These are phyloP conservation scores for Cichorium intybus DNA, from an alignment of 140 eudicot species.

Conservation along the genomic window DNA sequence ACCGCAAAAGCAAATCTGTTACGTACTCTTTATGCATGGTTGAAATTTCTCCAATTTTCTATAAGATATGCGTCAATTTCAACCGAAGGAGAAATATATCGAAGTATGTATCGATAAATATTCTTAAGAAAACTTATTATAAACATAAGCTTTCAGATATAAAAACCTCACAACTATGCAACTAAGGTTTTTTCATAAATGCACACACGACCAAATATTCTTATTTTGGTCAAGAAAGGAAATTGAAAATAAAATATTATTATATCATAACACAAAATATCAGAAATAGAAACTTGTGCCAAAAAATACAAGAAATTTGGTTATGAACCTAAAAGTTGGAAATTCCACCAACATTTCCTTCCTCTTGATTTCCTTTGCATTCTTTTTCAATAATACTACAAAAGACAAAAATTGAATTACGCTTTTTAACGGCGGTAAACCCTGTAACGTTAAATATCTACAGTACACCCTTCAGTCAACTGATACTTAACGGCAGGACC, in stretches of 20 bases:
- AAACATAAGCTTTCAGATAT: too few species aligned
- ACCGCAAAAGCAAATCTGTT: background rate
- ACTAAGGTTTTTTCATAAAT: too few species aligned
- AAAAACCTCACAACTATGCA: background rate
- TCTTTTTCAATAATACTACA: conserved; percentile 13
- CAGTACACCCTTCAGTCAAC: conserved; percentile 48
- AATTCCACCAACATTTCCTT: conserved; percentile 19
- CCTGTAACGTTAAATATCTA: conserved; percentile 42
- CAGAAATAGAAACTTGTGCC: conserved; percentile 2
- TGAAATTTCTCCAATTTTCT: background rate
- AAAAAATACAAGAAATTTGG: background rate
- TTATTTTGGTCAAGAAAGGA: too few species aligned
- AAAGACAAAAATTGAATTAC: conserved; percentile 22
- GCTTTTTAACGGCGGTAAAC: conserved; percentile 11
- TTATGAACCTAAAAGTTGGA: conserved; percentile 8
- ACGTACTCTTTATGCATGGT: background rate
- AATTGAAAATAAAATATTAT: background rate
- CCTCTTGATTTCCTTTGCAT: conserved; percentile 5
- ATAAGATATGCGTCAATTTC: too few species aligned
- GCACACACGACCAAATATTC: background rate
- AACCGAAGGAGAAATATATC: too few species aligned
- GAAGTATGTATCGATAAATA: too few species aligned
- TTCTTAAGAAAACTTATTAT: too few species aligned
- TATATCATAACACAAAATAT: conserved; percentile 10
- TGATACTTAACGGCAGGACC: conserved; percentile 63